These are phyloP conservation scores for Dunaliella primolecta DNA, from an alignment of 139 green algal species.

Conservation along the genomic window DNA sequence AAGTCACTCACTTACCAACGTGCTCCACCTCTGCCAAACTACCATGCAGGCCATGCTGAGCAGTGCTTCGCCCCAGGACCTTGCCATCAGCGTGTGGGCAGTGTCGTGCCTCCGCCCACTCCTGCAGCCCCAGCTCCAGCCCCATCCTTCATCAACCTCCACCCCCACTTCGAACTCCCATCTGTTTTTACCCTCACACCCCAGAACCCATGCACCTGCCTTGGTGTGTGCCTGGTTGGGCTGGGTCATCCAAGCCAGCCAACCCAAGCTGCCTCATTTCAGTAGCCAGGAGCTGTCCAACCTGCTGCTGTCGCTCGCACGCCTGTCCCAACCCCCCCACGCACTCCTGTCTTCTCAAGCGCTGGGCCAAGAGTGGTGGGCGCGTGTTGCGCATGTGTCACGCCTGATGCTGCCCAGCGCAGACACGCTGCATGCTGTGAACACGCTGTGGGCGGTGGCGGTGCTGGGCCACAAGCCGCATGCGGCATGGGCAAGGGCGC, in stretches of 20 bases:
- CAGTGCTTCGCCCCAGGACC: constrained; percentile 17
- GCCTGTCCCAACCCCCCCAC: background rate
- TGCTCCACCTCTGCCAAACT: too few relatives aligned
- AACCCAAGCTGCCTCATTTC: constrained; percentile 4
- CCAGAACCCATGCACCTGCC: background rate
- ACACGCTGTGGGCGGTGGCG: background rate
- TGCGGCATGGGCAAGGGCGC: background rate
- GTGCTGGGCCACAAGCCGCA: background rate
- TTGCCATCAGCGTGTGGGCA: constrained; percentile 27
- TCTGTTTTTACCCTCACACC: too few relatives aligned
- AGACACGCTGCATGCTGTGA: background rate
- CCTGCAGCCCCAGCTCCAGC: background rate
- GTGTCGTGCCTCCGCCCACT: constrained; percentile 5
- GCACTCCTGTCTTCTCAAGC: background rate
- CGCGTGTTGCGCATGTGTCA: background rate
- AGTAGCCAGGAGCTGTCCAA: constrained; percentile 20
- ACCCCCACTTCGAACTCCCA: background rate
- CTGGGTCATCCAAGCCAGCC: constrained; percentile 2
- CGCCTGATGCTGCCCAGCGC: background rate
- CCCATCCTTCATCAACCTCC: background rate
- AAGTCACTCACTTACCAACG: too few relatives aligned
- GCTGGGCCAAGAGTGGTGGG: background rate
- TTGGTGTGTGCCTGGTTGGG: background rate
- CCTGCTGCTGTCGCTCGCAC: background rate
- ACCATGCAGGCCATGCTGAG: background rate